These are phyloP conservation scores for Fusarium pininemorale DNA, from an alignment of 2,329 filamentous ascomycete genomes.

Conservation along the genomic window DNA sequence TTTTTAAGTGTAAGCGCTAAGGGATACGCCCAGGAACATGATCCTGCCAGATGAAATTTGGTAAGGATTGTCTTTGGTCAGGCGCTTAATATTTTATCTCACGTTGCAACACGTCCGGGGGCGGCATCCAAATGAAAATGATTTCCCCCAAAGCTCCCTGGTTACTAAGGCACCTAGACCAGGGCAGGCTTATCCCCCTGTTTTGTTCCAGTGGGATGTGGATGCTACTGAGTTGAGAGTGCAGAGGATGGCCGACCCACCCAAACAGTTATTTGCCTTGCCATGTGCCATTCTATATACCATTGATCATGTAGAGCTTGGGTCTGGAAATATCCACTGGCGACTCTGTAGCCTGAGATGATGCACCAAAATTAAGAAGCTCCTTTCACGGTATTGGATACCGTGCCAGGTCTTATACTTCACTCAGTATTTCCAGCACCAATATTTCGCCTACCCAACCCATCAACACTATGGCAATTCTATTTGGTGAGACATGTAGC, in stretches of 20 bases:
- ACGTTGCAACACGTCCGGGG: background rate
- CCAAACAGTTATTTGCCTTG: background rate
- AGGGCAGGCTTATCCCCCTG: background rate
- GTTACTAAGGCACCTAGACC: background rate
- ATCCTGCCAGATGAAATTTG: background rate
- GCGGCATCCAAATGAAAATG: background rate
- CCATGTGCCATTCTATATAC: too few relatives aligned
- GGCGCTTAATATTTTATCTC: background rate
- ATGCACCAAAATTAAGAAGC: too few relatives aligned
- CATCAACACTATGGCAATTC: too few relatives aligned
- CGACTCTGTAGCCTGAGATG: background rate
- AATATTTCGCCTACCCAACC: background rate
- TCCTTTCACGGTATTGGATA: background rate
- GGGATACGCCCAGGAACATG: background rate
- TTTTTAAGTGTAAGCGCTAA: conserved; percentile 4
- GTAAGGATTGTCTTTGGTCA: background rate
- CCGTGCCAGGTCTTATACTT: too few relatives aligned
- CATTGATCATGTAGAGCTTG: too few relatives aligned
- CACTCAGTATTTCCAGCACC: too few relatives aligned
- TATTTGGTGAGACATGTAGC: too few relatives aligned
- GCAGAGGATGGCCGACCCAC: background rate
- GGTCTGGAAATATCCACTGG: fast-evolving
- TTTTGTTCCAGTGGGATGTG: background rate
- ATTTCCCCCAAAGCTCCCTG: background rate
- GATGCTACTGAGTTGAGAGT: background rate